Base-by-base conservation (phyloP, 345 rosid genomes). In the Corymbia maculata region DNA sequence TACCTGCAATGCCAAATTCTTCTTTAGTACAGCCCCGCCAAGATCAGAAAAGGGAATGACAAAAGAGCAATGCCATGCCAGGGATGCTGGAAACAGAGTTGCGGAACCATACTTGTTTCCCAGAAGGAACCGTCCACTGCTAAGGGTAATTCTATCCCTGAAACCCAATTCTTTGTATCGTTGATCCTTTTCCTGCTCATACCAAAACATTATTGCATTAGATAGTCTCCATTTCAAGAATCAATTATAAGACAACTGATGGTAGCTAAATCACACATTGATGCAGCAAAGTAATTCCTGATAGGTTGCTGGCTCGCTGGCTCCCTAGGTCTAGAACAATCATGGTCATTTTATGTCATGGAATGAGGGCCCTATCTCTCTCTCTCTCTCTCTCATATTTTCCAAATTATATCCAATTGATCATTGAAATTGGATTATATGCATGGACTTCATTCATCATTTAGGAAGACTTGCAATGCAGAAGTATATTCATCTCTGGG, bases 131-230 rank as follows among this genome's bases (percentile, higher is more conserved):
- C 99, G 98, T 32, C 98, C 99, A 80, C 99, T 96, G 93, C 98
- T 95, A 45, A 97, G 96, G 4, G 98, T 98, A 89, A 98, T 97
- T 92, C 96, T 92, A 89, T 98, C 99, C 93, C 98, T 94, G 94
- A 98, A 95, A 70, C 99, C 99, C 91, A 98, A 91, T 87, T 98
- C 98, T 93, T 97, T 98, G 94, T 96, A 93, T 90, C 99, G 93
- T 90, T 97, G 99, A 90, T 98, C 99, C 94, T 94, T 95, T 92
- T 97, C 99, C 99, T 97, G 86, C n/a, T 59, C 13, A 26, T 55
- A 21, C 49, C 26, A 42, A 10, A 75, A 66, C 79, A 30, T 66
- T 75, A 14, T 75, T 75, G 82, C 82, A 75, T 42, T 75, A 75
- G 82, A 75, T 19, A 10, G 26, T 75, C 82, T 75, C 49, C 82